A percentile compares a stretch with the other conserved stretches of the same genome.
phyloP scores from a whole-genome alignment of 805 yeast genomes.

The Cyberlindnera mycetangii region DNA sequence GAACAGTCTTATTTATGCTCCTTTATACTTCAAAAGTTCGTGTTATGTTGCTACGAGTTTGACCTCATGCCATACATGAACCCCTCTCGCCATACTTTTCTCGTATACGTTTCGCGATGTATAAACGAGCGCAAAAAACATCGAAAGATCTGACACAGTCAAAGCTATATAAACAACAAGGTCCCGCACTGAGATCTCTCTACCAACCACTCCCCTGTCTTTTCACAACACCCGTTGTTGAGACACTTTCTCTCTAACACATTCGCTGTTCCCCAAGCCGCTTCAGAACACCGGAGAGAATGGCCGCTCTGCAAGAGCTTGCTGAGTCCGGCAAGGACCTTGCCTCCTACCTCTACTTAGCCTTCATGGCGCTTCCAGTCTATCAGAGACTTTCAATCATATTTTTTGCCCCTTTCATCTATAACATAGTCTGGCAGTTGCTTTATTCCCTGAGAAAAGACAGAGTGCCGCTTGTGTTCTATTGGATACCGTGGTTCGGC shows the following conservation, averaged over 20 bases:
- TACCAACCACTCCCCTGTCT: background rate
- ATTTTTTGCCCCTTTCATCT: slow-evolving; percentile 52
- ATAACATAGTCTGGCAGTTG: slow-evolving; percentile 64
- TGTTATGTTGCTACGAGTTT: no score
- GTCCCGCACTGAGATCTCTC: background rate
- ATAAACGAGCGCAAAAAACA: slow-evolving; percentile 6
- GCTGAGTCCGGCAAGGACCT: slow-evolving; percentile 13
- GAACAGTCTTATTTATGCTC: no score
- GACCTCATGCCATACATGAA: background rate
- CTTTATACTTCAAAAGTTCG: no score
- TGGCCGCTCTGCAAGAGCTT: slow-evolving; percentile 23
- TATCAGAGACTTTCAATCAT: slow-evolving; percentile 36
- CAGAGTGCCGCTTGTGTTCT: slow-evolving; percentile 85
- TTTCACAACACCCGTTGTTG: background rate
- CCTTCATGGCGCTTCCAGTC: slow-evolving; percentile 32
- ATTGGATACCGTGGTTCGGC: slow-evolving; percentile 96
- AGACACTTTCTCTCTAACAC: background rate
- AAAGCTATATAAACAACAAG: background rate
- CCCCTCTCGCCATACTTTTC: background rate
- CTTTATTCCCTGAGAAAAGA: slow-evolving; percentile 70
- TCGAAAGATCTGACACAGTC: slow-evolving; percentile 3
- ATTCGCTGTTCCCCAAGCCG: background rate
- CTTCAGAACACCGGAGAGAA: slow-evolving; percentile 4
- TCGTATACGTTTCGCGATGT: slow-evolving; percentile 1
- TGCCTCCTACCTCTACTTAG: slow-evolving; percentile 14